Evolutionary conservation across 1,284 basidiomycete species (phyloP), one percentile per base, ranked within the genome.

Genomic region (Austroboletus rostrupii): DNA sequence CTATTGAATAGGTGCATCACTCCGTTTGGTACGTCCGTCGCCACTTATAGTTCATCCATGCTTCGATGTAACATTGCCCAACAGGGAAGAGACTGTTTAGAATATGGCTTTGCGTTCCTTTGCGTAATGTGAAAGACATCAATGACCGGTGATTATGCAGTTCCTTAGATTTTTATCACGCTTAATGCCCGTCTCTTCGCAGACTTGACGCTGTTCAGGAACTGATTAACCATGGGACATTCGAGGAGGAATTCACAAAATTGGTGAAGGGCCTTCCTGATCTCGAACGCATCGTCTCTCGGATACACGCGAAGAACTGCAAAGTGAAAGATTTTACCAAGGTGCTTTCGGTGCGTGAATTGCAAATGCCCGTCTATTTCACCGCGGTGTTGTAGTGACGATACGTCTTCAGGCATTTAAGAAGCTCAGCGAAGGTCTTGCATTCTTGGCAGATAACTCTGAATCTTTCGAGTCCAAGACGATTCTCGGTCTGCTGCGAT

Each of bases 141-240:
- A 93, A 94, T 62, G 85, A 89, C 45, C 79, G 92, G 90, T 90
- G 60, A 69, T 60, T 43, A 47, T 28, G 21, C 48, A 38, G 17
- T 43, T 49, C 47, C 40, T 33, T 49, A 50, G 43, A 44, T 41
- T 48, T 57, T 43, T 39, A 47, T 46, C 47, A 17, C 39, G 23
- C 23, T 55, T 45, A 43, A 51, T 47, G 55, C 53, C 62, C 60
- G 52, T 47, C 46, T 37, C 54, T 49, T 50, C 47, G 41, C 44
- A 92, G 92, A 48, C 81, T 95, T 16, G 93, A 97, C 64, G 94
- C 94, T 6, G 91, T 98, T 1, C 78, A 96, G 59, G 92, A 94
- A 62, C 77, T 98, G 39, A 82, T 97, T 63, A 72, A 80, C 29
- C 80, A 92, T 56, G 81, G 80, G 0, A 79, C 77, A 0, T 95